Evolutionary conservation across 2,329 filamentous ascomycete species (phyloP).

Genomic region (Sclerotinia borealis): DNA sequence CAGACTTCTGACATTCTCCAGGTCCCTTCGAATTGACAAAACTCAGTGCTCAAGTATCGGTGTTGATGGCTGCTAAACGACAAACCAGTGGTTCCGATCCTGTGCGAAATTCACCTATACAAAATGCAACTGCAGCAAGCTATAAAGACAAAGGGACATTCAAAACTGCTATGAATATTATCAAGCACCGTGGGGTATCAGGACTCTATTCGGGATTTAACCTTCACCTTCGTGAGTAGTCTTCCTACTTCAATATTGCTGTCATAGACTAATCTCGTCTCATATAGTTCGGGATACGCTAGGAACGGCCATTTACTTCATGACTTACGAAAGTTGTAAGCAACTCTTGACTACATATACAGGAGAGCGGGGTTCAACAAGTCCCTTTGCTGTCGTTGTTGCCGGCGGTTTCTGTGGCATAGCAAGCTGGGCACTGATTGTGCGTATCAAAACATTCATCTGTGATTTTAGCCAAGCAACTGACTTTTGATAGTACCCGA

Average conservation of each 20-base stretch:
- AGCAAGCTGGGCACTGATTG: constrained; percentile 63
- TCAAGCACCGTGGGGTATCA: constrained; percentile 64
- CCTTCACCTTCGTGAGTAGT: constrained; percentile 64
- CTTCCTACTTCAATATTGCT: neutral
- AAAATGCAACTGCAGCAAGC: constrained; percentile 44
- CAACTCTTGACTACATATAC: constrained; percentile 71
- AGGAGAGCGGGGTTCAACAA: constrained; percentile 66
- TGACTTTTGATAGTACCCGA: constrained; percentile 39
- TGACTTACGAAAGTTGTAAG: constrained; percentile 82
- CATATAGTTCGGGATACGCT: constrained; percentile 69
- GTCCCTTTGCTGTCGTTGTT: constrained; percentile 69
- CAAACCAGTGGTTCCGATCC: constrained; percentile 34
- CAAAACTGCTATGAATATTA: constrained; percentile 69
- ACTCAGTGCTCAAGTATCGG: constrained; percentile 77
- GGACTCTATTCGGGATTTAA: constrained; percentile 78
- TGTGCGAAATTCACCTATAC: constrained; percentile 18
- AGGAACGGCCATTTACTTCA: constrained; percentile 81
- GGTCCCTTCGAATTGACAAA: constrained; percentile 87
- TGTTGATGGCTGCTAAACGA: constrained; percentile 60
- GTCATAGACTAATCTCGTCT: constrained; percentile 11
- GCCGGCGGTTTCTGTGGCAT: constrained; percentile 78
- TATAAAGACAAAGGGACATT: constrained; percentile 75
- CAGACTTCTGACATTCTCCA: constrained; percentile 30
- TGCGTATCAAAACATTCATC: neutral
- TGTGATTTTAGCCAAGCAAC: neutral